A percentile compares a stretch with the other conserved stretches of the same genome.
Conservation (phyloP, 75 land plant species). For the Pinus taeda region DNA sequence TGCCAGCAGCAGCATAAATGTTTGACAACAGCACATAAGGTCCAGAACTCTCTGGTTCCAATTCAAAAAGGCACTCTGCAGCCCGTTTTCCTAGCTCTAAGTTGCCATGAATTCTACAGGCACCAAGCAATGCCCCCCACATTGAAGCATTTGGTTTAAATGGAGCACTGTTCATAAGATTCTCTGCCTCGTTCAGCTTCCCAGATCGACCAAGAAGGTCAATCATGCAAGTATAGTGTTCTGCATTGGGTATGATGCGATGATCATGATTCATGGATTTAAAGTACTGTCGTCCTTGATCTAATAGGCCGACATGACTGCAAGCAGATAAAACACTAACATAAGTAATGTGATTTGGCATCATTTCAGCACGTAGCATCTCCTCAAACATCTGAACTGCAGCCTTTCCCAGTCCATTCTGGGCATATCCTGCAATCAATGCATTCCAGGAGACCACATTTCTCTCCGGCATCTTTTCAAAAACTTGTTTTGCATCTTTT, state of each 20-base stretch:
- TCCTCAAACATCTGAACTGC: slow-evolving; percentile 44
- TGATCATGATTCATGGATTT: not conserved
- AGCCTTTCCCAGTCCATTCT: slow-evolving; percentile 22
- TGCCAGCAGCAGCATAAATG: not conserved
- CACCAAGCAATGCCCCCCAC: not conserved
- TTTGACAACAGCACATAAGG: not conserved
- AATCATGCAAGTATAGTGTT: not conserved
- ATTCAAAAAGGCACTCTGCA: not conserved
- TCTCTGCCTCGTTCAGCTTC: not conserved
- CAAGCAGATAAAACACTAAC: slow-evolving; percentile 12
- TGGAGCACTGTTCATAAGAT: not conserved
- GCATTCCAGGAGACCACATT: slow-evolving; percentile 54
- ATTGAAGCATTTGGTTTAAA: not conserved
- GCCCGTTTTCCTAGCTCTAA: not conserved
- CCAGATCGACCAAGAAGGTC: not conserved
- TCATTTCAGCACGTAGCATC: slow-evolving; percentile 33
- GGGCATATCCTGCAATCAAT: slow-evolving; percentile 50
- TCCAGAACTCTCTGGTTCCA: not conserved
- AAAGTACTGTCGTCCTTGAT: not conserved
- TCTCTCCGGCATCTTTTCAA: slow-evolving; percentile 23
- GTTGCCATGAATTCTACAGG: slow-evolving; percentile 1
- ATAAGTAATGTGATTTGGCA: slow-evolving; percentile 3
- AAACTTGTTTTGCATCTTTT: slow-evolving; percentile 23
- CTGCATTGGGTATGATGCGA: not conserved
- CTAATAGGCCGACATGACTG: not conserved